These are phyloP conservation scores for Eucalyptus victrix DNA, from an alignment of 345 rosid species.

Conservation along the genomic window DNA sequence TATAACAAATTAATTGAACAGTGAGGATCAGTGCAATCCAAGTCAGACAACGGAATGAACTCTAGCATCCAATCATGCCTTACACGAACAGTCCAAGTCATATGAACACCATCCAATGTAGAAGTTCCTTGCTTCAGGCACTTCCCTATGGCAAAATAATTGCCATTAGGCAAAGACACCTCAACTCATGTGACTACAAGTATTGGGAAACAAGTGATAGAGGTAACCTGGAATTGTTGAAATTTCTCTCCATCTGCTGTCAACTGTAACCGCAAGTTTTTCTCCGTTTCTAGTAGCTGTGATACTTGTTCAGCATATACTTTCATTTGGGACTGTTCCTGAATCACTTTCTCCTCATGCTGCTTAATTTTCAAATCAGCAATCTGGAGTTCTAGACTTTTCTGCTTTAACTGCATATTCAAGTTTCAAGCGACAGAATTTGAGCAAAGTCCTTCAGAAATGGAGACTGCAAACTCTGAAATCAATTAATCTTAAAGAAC, in stretches of 20 bases:
- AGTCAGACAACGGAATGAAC: neutral
- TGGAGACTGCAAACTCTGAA: neutral
- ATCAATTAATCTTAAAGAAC: neutral
- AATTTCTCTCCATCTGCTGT: conserved; percentile 93
- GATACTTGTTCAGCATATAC: conserved; percentile 84
- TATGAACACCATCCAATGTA: neutral
- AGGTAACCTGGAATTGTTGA: conserved; percentile 77
- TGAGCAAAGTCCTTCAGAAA: neutral
- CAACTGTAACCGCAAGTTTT: conserved; percentile 70
- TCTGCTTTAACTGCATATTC: conserved; percentile 70
- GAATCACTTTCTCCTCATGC: conserved; percentile 68
- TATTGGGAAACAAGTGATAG: neutral
- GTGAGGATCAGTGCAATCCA: neutral
- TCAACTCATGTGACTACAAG: neutral
- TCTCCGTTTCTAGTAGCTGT: conserved; percentile 76
- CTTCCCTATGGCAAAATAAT: neutral
- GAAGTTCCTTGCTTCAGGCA: neutral
- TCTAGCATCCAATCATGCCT: neutral
- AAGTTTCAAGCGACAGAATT: neutral
- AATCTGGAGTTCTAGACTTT: conserved; percentile 72
- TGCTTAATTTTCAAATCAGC: conserved; percentile 73
- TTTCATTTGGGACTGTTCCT: conserved; percentile 91
- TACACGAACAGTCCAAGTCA: neutral
- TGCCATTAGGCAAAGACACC: neutral
- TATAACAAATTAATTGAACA: neutral